Conservation (phyloP, 2,329 filamentous ascomycete species). For the Aureobasidium lini region DNA sequence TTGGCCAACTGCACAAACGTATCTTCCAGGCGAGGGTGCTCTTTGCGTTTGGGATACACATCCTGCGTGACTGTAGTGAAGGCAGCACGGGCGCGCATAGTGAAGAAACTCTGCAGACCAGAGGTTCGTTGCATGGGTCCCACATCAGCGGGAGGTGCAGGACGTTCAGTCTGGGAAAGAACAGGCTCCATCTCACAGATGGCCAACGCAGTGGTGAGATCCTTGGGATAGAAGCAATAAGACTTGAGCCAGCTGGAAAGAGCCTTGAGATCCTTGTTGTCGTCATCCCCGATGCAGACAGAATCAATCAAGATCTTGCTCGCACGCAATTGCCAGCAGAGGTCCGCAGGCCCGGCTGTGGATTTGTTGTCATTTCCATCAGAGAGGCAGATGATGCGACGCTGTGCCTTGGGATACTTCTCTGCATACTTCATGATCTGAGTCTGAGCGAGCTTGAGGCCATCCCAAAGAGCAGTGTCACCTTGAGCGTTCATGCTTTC, state of each 20-base stretch:
- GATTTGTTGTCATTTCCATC: constrained; percentile 32
- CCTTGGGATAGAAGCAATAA: constrained; percentile 30
- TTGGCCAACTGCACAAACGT: constrained; percentile 23
- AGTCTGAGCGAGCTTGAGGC: constrained; percentile 27
- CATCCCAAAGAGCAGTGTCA: constrained; percentile 33
- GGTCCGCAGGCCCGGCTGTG: constrained; percentile 16
- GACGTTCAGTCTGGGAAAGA: constrained; percentile 28
- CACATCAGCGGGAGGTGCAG: constrained; percentile 15
- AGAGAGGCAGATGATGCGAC: constrained; percentile 32
- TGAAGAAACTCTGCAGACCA: constrained; percentile 15
- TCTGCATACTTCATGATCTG: constrained; percentile 24
- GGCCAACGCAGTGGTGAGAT: constrained; percentile 28
- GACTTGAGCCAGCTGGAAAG: constrained; percentile 28
- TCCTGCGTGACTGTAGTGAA: constrained; percentile 25
- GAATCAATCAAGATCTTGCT: constrained; percentile 29
- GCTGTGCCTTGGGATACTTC: constrained; percentile 28
- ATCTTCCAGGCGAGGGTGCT: constrained; percentile 27
- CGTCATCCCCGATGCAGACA: constrained; percentile 26
- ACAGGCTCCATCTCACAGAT: constrained; percentile 34
- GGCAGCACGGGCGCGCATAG: not conserved
- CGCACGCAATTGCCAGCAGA: constrained; percentile 22
- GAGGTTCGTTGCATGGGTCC: not conserved
- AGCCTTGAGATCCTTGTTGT: constrained; percentile 24
- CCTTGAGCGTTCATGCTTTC: constrained; percentile 24
- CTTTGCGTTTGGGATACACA: constrained; percentile 26